Conservation (phyloP, 208 protist genomes). For the Borovskyia barvae region DNA sequence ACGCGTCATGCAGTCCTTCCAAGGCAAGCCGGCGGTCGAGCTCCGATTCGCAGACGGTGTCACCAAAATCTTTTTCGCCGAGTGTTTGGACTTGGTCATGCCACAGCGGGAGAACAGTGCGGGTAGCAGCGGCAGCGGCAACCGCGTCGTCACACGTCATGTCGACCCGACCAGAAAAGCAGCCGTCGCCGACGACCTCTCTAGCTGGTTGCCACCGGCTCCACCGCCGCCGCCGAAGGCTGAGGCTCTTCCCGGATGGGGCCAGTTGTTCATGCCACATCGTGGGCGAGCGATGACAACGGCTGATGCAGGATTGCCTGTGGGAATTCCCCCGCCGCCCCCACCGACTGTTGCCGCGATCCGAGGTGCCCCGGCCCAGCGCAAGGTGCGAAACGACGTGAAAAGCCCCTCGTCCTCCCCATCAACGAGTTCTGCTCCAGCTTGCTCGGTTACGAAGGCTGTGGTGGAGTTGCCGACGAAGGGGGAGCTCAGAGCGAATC, state of each 20-base stretch:
- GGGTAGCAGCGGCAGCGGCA: constrained; percentile 1
- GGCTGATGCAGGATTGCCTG: not conserved
- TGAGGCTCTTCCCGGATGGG: constrained; percentile 14
- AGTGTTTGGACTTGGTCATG: constrained; percentile 51
- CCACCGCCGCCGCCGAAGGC: constrained; percentile 7
- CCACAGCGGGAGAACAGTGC: constrained; percentile 5
- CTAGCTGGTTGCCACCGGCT: not conserved
- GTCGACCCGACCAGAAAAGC: constrained; percentile 2
- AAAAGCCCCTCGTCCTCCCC: no score
- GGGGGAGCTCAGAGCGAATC: no score
- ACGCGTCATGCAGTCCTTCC: constrained; percentile 62
- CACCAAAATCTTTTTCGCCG: constrained; percentile 69
- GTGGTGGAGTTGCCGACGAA: no score
- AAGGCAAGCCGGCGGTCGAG: constrained; percentile 79
- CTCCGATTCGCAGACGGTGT: constrained; percentile 82
- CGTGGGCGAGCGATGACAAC: not conserved
- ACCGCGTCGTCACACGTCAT: not conserved
- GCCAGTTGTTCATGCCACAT: constrained; percentile 17
- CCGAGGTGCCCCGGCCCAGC: not conserved
- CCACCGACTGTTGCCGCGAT: constrained; percentile 1
- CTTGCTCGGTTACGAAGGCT: no score
- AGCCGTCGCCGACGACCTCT: not conserved
- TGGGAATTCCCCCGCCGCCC: constrained; percentile 1
- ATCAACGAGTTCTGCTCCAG: no score
- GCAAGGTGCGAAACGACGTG: no score